phyloP scores from a whole-genome alignment of 139 green algal genomes.

The Closterium sp. region DNA sequence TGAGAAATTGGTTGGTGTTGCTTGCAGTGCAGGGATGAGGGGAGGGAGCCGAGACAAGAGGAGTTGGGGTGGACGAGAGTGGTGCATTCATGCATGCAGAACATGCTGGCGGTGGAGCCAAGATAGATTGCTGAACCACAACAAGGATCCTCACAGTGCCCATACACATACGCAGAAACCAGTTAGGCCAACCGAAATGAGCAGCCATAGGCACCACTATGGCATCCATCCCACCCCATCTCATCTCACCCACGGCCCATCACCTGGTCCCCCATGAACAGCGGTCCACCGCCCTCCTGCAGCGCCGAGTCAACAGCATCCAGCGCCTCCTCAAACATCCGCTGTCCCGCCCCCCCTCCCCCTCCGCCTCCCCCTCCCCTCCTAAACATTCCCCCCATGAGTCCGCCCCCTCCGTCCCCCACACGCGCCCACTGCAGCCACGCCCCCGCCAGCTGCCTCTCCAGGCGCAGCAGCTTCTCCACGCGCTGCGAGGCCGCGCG shows the following conservation, averaged over 20 bases:
- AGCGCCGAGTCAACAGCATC: constrained; percentile 66
- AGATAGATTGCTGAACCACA: no score
- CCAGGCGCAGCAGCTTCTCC: constrained; percentile 69
- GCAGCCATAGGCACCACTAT: no score
- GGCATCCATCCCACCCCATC: neutral
- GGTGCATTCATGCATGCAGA: no score
- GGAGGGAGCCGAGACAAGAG: no score
- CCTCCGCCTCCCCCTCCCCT: constrained; percentile 16
- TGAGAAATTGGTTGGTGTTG: no score
- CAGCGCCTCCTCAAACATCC: constrained; percentile 65
- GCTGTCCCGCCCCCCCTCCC: constrained; percentile 48
- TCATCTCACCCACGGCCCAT: neutral
- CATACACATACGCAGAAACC: no score
- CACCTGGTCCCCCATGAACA: constrained; percentile 81
- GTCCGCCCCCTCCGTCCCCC: neutral
- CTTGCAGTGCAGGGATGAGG: no score
- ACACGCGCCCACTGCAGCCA: constrained; percentile 59
- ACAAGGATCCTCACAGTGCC: no score
- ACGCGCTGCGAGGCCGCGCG: neutral
- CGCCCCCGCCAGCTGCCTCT: constrained; percentile 63
- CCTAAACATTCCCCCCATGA: neutral
- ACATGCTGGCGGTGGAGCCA: neutral
- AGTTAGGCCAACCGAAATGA: no score
- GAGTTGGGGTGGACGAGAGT: no score
- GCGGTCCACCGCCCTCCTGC: constrained; percentile 61